Conservation (phyloP, 2,329 filamentous ascomycete genomes). For the Ceratocystis smalleyi region DNA sequence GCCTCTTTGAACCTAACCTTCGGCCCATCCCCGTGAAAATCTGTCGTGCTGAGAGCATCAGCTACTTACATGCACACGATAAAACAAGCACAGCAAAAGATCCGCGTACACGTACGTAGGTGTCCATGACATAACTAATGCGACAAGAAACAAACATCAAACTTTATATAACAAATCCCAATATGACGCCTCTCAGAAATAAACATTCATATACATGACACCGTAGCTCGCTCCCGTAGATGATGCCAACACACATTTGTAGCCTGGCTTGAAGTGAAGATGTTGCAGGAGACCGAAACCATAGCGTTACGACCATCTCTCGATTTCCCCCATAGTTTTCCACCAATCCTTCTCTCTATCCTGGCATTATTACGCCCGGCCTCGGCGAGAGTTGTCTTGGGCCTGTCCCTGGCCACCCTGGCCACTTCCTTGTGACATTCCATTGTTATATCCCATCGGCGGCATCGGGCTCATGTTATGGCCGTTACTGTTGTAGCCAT, state of each 20-base stretch:
- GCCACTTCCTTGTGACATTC: conserved; percentile 29
- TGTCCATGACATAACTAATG: not conserved
- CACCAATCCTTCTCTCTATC: not conserved
- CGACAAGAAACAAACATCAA: not conserved
- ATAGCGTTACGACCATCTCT: no score
- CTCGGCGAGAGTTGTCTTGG: conserved; percentile 5
- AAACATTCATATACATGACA: not conserved
- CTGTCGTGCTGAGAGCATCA: not conserved
- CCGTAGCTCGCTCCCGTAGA: not conserved
- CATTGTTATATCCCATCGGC: conserved; percentile 26
- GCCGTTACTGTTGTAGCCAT: conserved; percentile 31
- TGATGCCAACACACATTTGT: not conserved
- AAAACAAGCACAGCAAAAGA: not conserved
- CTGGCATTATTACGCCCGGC: conserved; percentile 3
- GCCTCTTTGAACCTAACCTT: no score
- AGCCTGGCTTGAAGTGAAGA: no score
- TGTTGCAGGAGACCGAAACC: no score
- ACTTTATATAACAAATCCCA: not conserved
- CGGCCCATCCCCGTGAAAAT: no score
- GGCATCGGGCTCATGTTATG: conserved; percentile 33
- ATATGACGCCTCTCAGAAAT: not conserved
- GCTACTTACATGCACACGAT: not conserved
- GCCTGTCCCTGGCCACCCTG: conserved; percentile 24
- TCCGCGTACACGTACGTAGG: not conserved
- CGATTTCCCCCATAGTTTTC: no score